Evolutionary conservation across 2,329 filamentous ascomycete genomes (phyloP).

Genomic region (Penicillium sp.): DNA sequence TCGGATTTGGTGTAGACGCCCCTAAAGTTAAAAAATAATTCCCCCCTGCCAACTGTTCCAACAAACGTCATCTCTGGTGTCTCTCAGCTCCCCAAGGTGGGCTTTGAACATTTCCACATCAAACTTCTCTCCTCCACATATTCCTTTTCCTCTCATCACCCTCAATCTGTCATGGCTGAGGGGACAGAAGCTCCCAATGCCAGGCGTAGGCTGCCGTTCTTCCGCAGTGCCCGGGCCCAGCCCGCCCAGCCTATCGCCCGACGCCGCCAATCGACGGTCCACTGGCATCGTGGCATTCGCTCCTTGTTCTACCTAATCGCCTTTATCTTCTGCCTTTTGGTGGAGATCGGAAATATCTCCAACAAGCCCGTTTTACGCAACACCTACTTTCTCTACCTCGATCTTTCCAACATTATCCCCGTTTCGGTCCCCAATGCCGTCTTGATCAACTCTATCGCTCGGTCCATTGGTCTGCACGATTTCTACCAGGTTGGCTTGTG

Average conservation of each 20-base stretch:
- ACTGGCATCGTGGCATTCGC: constrained; percentile 64
- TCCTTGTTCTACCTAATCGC: constrained; percentile 71
- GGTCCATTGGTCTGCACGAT: constrained; percentile 83
- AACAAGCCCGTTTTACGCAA: constrained; percentile 62
- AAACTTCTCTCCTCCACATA: neutral
- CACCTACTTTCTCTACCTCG: constrained; percentile 82
- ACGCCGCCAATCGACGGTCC: constrained; percentile 34
- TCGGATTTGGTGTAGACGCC: neutral
- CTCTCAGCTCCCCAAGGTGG: neutral
- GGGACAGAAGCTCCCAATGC: constrained; percentile 20
- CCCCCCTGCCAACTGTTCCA: neutral
- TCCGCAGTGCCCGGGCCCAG: constrained; percentile 22
- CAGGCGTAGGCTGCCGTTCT: constrained; percentile 26
- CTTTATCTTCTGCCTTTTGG: constrained; percentile 76
- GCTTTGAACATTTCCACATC: neutral
- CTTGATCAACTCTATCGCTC: constrained; percentile 83
- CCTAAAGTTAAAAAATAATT: neutral
- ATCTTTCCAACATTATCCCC: constrained; percentile 79
- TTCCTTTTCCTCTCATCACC: neutral
- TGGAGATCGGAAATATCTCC: constrained; percentile 73
- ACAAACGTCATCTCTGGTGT: neutral
- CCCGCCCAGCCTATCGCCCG: constrained; percentile 28
- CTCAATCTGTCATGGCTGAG: constrained; percentile 11
- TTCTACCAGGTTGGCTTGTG: constrained; percentile 93
- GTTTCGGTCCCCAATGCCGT: constrained; percentile 68